These are phyloP conservation scores for Aureobasidium sp. DNA, from an alignment of 2,329 filamentous ascomycete genomes.

Conservation along the genomic window DNA sequence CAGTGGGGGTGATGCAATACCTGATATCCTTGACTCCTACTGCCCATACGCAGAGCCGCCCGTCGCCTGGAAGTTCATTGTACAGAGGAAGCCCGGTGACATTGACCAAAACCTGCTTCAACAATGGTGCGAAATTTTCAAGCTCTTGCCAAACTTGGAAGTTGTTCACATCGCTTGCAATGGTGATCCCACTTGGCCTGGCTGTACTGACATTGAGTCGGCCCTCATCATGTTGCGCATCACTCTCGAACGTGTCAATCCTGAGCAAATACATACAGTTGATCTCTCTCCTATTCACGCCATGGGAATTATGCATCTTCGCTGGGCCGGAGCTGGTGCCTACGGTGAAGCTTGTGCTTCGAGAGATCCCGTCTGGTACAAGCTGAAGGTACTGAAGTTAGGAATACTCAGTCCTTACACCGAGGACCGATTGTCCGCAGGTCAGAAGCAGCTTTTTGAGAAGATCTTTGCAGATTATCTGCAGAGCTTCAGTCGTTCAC, in stretches of 20 bases:
- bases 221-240: slow-evolving; percentile 22
- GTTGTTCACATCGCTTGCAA: slow-evolving; percentile 21
- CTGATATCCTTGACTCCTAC: background rate
- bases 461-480: slow-evolving; percentile 27
- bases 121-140: slow-evolving; percentile 20
- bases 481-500: slow-evolving; percentile 22
- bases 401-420: slow-evolving; percentile 22
- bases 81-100: background rate
- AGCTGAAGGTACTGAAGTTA: slow-evolving; percentile 22
- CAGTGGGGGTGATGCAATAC: background rate
- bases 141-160: slow-evolving; percentile 16
- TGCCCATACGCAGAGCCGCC: slow-evolving; percentile 1
- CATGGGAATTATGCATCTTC: slow-evolving; percentile 27
- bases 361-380: slow-evolving; percentile 19
- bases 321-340: slow-evolving; percentile 24
- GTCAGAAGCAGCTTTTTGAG: slow-evolving; percentile 23
- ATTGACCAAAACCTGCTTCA: background rate
- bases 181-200: slow-evolving; percentile 25
- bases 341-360: slow-evolving; percentile 17
- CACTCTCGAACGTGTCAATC: slow-evolving; percentile 20
- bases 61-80: slow-evolving; percentile 8
- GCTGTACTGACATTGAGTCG: slow-evolving; percentile 21
- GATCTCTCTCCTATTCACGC: slow-evolving; percentile 23
- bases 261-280: slow-evolving; percentile 19
- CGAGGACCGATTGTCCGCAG: slow-evolving; percentile 15